phyloP scores from a whole-genome alignment of 148 eudicot genomes.

The Rhododendron henanense region DNA sequence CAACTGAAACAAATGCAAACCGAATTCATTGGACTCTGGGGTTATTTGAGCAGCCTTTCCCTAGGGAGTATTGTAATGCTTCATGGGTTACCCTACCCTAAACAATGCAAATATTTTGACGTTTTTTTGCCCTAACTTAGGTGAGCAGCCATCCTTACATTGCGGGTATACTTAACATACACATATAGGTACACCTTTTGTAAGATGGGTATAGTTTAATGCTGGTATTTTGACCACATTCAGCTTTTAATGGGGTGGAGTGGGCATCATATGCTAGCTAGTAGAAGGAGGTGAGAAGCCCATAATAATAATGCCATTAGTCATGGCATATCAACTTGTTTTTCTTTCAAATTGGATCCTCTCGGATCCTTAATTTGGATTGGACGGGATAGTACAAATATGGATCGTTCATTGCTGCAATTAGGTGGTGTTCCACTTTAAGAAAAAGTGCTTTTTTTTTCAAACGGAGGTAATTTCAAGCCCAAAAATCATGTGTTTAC shows the following conservation, averaged over 20 bases:
- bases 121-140: neutral
- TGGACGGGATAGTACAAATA: neutral
- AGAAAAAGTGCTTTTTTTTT: too few species aligned
- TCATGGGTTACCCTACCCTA: neutral
- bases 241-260: neutral
- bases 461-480: too few species aligned
- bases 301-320: neutral
- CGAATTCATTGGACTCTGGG: neutral
- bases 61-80: neutral
- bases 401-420: too few species aligned
- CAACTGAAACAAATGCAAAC: neutral
- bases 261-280: neutral
- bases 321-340: neutral
- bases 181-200: neutral
- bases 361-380: neutral
- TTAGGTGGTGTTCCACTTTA: too few species aligned
- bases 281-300: neutral
- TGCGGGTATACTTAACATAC: neutral
- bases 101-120: neutral
- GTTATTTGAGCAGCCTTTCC: neutral
- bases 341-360: neutral
- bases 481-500: too few species aligned
- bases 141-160: neutral
- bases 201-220: neutral
- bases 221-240: neutral